These are phyloP conservation scores for Pisolithus marmoratus DNA, from an alignment of 768 basidiomycete species.

Conservation along the genomic window DNA sequence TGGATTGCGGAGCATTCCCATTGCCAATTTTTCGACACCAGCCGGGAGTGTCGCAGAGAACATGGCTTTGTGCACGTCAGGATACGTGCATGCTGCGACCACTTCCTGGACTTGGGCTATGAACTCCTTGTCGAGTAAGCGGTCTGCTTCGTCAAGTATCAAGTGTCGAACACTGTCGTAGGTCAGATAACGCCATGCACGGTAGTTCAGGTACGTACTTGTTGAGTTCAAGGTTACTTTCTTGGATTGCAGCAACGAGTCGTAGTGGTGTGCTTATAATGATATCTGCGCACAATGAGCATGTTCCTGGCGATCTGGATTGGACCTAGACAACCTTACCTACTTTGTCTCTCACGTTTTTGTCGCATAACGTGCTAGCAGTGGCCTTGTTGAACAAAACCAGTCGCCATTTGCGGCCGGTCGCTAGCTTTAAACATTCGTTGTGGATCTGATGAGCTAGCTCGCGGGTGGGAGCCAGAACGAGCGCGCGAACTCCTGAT, in stretches of 20 bases:
- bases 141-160: conserved; percentile 87
- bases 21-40: conserved; percentile 79
- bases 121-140: conserved; percentile 87
- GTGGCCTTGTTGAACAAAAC: conserved; percentile 87
- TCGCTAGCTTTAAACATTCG: conserved; percentile 77
- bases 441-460: conserved; percentile 94
- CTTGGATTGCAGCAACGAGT: conserved; percentile 73
- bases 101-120: conserved; percentile 85
- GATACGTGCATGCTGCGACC: conserved; percentile 65
- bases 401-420: conserved; percentile 78
- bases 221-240: conserved; percentile 56
- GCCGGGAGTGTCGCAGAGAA: conserved; percentile 95
- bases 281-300: conserved; percentile 52
- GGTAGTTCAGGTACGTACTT: conserved; percentile 49
- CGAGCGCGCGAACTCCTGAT: conserved; percentile 65
- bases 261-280: conserved; percentile 91
- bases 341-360: conserved; percentile 66
- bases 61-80: conserved; percentile 74
- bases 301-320: not conserved
- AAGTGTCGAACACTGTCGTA: conserved; percentile 71
- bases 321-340: conserved; percentile 41
- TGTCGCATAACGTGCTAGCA: conserved; percentile 73
- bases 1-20: conserved; percentile 79
- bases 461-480: conserved; percentile 91
- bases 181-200: conserved; percentile 4